Evolutionary conservation across 2,329 filamentous ascomycete genomes (phyloP).

Genomic region (Apiospora rasikravindrae): DNA sequence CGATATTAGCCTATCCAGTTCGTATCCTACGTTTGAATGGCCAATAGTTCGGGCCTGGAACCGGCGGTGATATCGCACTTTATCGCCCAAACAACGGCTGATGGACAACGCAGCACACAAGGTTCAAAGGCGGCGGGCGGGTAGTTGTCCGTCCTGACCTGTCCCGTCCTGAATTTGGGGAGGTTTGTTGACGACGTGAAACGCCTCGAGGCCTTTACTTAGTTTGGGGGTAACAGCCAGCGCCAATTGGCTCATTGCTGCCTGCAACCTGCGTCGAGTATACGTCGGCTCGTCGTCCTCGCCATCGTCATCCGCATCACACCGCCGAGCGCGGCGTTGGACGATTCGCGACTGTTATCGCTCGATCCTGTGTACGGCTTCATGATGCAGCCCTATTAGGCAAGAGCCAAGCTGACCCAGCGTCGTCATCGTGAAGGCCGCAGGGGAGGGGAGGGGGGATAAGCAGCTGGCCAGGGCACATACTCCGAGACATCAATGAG

Average conservation of each 20-base stretch:
- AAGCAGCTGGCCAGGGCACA: background rate
- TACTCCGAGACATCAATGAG: background rate
- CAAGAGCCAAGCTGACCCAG: background rate
- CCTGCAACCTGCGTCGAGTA: background rate
- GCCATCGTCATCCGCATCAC: slow-evolving; percentile 4
- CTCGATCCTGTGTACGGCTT: slow-evolving; percentile 9
- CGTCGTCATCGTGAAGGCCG: slow-evolving; percentile 17
- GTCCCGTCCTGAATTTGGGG: background rate
- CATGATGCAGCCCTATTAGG: slow-evolving; percentile 16
- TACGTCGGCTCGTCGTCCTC: slow-evolving; percentile 6
- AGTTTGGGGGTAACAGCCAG: background rate
- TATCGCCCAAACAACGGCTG: background rate
- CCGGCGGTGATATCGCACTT: background rate
- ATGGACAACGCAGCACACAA: background rate
- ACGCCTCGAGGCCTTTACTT: background rate
- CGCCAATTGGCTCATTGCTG: background rate
- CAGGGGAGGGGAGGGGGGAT: background rate
- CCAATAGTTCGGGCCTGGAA: background rate
- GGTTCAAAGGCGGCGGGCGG: background rate
- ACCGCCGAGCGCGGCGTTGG: background rate
- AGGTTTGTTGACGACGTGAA: slow-evolving; percentile 11
- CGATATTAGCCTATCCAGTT: slow-evolving; percentile 1
- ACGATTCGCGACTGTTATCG: background rate
- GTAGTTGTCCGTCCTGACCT: background rate
- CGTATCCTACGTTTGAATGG: background rate